Evolutionary conservation across 2,329 filamentous ascomycete species (phyloP).

Genomic region (Paramyrothecium roridum): DNA sequence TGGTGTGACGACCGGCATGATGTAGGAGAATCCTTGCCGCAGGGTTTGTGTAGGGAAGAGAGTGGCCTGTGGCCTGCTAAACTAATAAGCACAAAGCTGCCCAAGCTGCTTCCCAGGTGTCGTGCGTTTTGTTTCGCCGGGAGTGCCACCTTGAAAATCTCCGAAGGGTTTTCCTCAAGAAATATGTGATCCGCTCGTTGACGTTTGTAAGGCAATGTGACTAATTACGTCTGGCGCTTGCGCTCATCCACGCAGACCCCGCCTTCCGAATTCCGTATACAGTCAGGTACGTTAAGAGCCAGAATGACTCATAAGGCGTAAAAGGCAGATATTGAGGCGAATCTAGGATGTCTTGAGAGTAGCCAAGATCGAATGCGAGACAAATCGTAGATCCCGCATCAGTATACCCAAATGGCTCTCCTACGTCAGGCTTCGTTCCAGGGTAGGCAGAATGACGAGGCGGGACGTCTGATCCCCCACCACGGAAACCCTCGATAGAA

Average conservation of each 20-base stretch:
- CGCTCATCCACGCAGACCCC: conserved; percentile 6
- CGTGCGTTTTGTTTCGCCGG: too few species aligned
- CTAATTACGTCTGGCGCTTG: conserved; percentile 13
- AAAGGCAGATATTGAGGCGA: background rate
- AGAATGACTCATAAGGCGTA: conserved; percentile 14
- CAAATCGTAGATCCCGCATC: conserved; percentile 3
- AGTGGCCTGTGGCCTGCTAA: background rate
- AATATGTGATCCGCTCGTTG: background rate
- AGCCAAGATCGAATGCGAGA: too few species aligned
- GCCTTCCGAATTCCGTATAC: conserved; percentile 13
- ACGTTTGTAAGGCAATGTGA: conserved; percentile 11
- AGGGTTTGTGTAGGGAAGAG: background rate
- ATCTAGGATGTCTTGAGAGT: too few species aligned
- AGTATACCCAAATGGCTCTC: conserved; percentile 5
- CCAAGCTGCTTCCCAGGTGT: too few species aligned
- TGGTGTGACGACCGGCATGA: conserved; percentile 87
- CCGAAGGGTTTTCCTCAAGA: background rate
- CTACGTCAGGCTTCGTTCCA: conserved; percentile 4
- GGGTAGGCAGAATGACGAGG: background rate
- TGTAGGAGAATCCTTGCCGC: conserved; percentile 19
- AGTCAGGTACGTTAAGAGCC: conserved; percentile 8
- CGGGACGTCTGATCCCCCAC: conserved; percentile 8
- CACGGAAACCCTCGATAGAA: conserved; percentile 16
- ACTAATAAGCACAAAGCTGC: too few species aligned
- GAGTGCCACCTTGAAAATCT: background rate